Evolutionary conservation across 306 rosid species (phyloP).

Genomic region (Rosa multiflora): DNA sequence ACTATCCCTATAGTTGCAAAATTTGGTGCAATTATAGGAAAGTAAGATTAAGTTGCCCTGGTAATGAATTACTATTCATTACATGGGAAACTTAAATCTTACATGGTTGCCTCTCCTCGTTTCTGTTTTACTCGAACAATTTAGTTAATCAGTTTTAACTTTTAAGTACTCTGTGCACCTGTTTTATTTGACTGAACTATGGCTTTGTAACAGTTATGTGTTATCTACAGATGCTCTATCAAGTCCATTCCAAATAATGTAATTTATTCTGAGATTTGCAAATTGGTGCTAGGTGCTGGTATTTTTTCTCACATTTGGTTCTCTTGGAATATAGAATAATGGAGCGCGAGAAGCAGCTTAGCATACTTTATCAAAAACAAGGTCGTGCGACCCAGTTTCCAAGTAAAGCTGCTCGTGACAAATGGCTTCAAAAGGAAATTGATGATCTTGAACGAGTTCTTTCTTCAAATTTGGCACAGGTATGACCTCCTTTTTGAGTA

Average conservation of each 20-base stretch:
- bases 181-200: neutral
- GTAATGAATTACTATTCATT: neutral
- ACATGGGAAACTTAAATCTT: neutral
- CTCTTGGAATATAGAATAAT: conserved; percentile 55
- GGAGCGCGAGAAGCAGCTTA: conserved; percentile 98
- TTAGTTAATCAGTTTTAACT: neutral
- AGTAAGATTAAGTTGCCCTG: neutral
- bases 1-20: neutral
- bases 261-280: conserved; percentile 5
- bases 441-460: conserved; percentile 82
- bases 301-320: conserved; percentile 18
- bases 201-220: neutral
- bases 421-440: conserved; percentile 91
- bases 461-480: conserved; percentile 80
- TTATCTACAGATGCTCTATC: neutral
- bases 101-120: neutral
- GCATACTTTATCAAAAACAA: conserved; percentile 98
- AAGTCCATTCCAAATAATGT: conserved; percentile 7
- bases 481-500: conserved; percentile 6
- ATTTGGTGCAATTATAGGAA: neutral
- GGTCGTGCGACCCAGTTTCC: conserved; percentile 97
- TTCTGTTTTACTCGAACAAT: neutral
- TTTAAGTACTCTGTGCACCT: neutral
- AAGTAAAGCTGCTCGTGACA: conserved; percentile 97
- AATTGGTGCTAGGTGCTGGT: neutral